Evolutionary conservation across 805 yeast genomes (phyloP).

Genomic region (Candida ovalis): DNA sequence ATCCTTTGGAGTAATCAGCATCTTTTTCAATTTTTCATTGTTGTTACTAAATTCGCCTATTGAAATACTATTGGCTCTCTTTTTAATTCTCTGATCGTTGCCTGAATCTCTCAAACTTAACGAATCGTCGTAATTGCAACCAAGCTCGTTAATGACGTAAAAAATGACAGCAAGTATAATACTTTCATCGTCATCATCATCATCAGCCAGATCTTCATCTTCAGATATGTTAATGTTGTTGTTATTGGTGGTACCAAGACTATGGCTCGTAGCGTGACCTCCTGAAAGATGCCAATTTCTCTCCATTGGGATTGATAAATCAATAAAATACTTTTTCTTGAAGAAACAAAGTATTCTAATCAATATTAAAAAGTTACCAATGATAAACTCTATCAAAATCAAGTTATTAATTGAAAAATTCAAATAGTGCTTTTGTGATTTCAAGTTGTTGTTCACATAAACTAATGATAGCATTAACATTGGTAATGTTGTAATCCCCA

Average conservation of each 20-base stretch:
- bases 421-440: slow-evolving; percentile 28
- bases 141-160: slow-evolving; percentile 27
- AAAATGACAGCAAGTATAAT: slow-evolving; percentile 28
- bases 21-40: slow-evolving; percentile 22
- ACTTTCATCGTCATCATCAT: slow-evolving; percentile 25
- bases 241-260: background rate
- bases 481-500: slow-evolving; percentile 50
- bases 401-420: slow-evolving; percentile 32
- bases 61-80: slow-evolving; percentile 24
- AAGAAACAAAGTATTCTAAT: slow-evolving; percentile 39
- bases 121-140: slow-evolving; percentile 14
- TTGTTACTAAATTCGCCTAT: slow-evolving; percentile 28
- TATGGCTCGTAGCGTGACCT: background rate
- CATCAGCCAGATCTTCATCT: slow-evolving; percentile 13
- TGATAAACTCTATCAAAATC: slow-evolving; percentile 34
- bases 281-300: slow-evolving; percentile 18
- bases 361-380: slow-evolving; percentile 45
- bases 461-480: slow-evolving; percentile 36
- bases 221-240: slow-evolving; percentile 10
- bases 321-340: slow-evolving; percentile 24
- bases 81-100: slow-evolving; percentile 3
- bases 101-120: slow-evolving; percentile 1
- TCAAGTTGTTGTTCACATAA: slow-evolving; percentile 24
- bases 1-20: slow-evolving; percentile 10
- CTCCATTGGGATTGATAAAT: slow-evolving; percentile 18